Base-by-base conservation (phyloP, 2,329 filamentous ascomycete species). In the Fusarium concolor region DNA sequence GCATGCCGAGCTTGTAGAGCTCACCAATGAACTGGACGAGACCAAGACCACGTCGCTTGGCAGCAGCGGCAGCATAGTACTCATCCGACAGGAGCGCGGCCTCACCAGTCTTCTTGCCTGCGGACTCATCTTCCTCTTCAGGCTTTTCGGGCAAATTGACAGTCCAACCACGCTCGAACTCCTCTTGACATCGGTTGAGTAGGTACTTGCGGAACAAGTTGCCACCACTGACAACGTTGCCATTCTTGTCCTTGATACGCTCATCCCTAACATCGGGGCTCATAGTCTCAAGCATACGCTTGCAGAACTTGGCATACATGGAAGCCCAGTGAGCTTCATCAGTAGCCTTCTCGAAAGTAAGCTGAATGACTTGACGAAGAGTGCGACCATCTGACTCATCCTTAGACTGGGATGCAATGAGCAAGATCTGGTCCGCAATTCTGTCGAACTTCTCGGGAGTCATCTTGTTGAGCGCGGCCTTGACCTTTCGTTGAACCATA, bases 401-500 rank as follows among this genome's bases (percentile, higher is more conserved):
- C 86, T 97, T 97, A 54, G 95, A 98, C 79, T 99, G 96, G 22
- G 89, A 92, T 28, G 95, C 94, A 78, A 99, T 99, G 54, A 89
- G 86, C 29, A 99, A 87, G 66, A 99, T 97, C 79, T 97, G 94
- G 66, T 94, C 92, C 9, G 96, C 89, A 72, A 99, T 97, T 83
- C 91, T 94, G 78, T 97, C 94, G 75, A 99, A 99, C 78, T 98
- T 99, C 83, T 99, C 96, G 1, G 96, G 96, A 0, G 96, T 98
- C 96, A 99, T 98, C 91, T 99, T 99, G 89, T 99, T 99, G 75
- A 99, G 85, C 65, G 92, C 92, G 68, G 94, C 92, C 90, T 99
- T 99, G 79, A 99, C 96, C 90, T 99, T 99, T 73, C 95, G 91
- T 84, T 99, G 96, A 60, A 99, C 96, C 85, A 96, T 89, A 74